A percentile compares a stretch with the other conserved stretches of the same genome.
These are phyloP conservation scores for Volvox carteri DNA, from an alignment of 163 green algal species.

Conservation along the genomic window DNA sequence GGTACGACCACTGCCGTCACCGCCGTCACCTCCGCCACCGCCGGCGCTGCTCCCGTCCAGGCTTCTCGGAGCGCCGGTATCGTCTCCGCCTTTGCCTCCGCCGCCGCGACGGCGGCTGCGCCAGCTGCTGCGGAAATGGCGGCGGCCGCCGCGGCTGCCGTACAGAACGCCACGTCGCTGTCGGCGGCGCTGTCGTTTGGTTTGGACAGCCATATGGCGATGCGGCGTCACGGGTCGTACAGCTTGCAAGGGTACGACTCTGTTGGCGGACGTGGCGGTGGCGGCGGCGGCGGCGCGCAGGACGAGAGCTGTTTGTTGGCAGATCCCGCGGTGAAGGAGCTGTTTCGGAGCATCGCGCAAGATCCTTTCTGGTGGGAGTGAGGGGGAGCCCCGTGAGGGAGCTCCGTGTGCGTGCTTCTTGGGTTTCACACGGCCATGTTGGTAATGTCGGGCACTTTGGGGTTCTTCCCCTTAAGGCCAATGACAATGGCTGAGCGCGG, in stretches of 20 bases:
- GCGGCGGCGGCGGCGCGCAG: neutral
- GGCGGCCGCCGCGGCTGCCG: neutral
- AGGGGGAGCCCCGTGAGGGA: too few species aligned
- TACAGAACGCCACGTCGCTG: neutral
- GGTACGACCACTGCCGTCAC: neutral
- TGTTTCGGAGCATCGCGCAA: constrained; percentile 24
- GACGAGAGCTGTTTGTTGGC: neutral
- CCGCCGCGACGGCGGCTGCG: neutral
- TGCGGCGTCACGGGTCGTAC: neutral
- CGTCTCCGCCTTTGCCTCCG: neutral
- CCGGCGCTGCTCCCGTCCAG: neutral
- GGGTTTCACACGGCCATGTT: too few species aligned
- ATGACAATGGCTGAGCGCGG: too few species aligned
- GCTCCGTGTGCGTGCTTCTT: too few species aligned
- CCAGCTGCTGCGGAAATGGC: too few species aligned
- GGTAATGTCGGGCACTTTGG: too few species aligned
- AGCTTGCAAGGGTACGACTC: neutral
- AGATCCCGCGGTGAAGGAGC: constrained; percentile 17
- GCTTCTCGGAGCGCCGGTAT: neutral
- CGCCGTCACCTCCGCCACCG: neutral
- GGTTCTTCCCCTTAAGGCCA: too few species aligned
- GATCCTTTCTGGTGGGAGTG: constrained; percentile 45
- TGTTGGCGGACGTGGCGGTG: neutral
- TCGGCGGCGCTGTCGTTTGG: neutral
- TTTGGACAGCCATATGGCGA: neutral